Base-by-base conservation (phyloP, 2,329 filamentous ascomycete genomes). In the Phoma sp. region DNA sequence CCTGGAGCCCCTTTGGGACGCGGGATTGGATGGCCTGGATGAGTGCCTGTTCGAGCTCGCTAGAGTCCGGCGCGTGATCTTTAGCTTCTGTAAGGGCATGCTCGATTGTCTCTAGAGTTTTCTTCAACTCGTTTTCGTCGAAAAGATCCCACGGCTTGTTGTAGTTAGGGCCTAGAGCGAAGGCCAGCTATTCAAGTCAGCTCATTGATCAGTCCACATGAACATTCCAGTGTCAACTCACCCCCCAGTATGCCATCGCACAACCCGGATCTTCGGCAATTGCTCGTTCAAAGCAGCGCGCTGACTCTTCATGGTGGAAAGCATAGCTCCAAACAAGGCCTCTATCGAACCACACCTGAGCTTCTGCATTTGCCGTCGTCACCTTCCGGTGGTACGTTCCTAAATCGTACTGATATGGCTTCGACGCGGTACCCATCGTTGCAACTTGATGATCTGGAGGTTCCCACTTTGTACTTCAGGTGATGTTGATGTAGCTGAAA, bases 111-210 rank as follows among this genome's bases (percentile, higher is more conserved):
- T 75, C 67, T 6, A 88, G 76, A 0, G 80, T 83, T 0, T 66
- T 71, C 10, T 78, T 72, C 4, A 88, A 76, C 59, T 92, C 89
- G 0, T 78, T 73, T 1, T 80, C 74, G 47, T 89, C 87, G 60
- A 92, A 91, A 20, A 85, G 80, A 23, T 85, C 82, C 90, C 90
- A 92, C 0, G 89, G 86, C 66, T 92, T 91, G 76, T 93, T 91
- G 72, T 90, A 88, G 66, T 93, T 92, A 3, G 90, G 90, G 0
- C 90, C 90, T 0, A 90, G 75, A 1, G 87, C 80, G 68, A 89
- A 92, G 0, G 90, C 86, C 4, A 65, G 64, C 67, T 71, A 42
- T n/a, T 29, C 10, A 10, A n/a, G 30, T 65, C 50, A 89, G 74
- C 28, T 42, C 32, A 9, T 38, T n/a, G 17, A 12, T n/a, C 26